Evolutionary conservation across 75 land plant genomes (phyloP).

Genomic region (Pinus taeda): DNA sequence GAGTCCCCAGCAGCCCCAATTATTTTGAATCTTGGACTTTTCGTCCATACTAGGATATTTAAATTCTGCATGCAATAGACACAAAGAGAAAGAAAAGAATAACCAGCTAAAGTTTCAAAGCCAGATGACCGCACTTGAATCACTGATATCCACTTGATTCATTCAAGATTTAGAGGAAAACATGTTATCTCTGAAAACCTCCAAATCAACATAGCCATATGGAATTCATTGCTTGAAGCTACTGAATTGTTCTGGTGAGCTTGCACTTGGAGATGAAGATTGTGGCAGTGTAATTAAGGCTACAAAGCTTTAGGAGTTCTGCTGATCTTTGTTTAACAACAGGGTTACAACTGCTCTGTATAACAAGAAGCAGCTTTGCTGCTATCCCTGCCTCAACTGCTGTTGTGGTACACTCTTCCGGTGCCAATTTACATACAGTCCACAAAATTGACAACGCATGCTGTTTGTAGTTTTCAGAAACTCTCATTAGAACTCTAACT

Average conservation of each 20-base stretch:
- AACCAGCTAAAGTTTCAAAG: neutral
- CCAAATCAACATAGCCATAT: neutral
- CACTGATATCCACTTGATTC: slow-evolving; percentile 4
- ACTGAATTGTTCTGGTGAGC: slow-evolving; percentile 17
- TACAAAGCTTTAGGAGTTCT: slow-evolving; percentile 43
- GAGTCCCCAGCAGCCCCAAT: slow-evolving; percentile 6
- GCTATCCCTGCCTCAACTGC: slow-evolving; percentile 17
- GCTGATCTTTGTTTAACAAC: slow-evolving; percentile 39
- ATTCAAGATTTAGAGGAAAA: neutral
- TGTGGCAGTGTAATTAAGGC: slow-evolving; percentile 27
- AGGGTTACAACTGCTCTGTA: slow-evolving; percentile 19
- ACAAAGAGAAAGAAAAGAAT: neutral
- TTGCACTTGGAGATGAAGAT: slow-evolving; percentile 35
- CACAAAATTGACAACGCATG: slow-evolving; percentile 20
- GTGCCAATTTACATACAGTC: slow-evolving; percentile 17
- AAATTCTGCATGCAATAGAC: slow-evolving; percentile 3
- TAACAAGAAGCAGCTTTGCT: slow-evolving; percentile 14
- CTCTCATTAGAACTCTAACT: slow-evolving; percentile 12
- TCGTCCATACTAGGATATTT: slow-evolving; percentile 2
- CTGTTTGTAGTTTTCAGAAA: slow-evolving; percentile 18
- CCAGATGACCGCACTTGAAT: neutral
- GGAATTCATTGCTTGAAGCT: neutral
- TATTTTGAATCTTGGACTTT: slow-evolving; percentile 1
- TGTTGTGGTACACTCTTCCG: slow-evolving; percentile 13
- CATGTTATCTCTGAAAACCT: neutral